Percentiles rank a stretch among this genome's conserved stretches.
Evolutionary conservation across 192 early-diverging fungal genomes (phyloP).

Genomic region (Backusella circina): DNA sequence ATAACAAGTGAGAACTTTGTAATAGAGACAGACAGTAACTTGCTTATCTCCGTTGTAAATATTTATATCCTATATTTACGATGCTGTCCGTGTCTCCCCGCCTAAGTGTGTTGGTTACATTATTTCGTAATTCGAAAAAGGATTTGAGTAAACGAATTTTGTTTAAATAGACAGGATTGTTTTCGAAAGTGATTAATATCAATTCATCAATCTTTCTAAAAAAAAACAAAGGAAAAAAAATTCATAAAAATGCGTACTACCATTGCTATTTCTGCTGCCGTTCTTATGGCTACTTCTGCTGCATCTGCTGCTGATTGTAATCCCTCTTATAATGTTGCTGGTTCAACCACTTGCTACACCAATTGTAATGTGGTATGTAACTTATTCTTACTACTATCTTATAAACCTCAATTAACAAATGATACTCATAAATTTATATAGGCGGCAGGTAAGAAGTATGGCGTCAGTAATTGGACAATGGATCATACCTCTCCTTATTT

Average conservation of each 20-base stretch:
- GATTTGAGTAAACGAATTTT: background rate
- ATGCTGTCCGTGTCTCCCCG: background rate
- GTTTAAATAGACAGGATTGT: background rate
- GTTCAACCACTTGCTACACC: constrained; percentile 22
- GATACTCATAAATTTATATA: background rate
- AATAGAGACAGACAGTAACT: background rate
- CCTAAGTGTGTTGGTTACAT: background rate
- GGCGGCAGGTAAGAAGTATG: constrained; percentile 14
- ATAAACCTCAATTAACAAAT: background rate
- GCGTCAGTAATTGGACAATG: constrained; percentile 6
- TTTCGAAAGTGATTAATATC: background rate
- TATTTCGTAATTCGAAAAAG: background rate
- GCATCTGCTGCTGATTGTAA: constrained; percentile 17
- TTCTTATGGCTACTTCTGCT: constrained; percentile 7
- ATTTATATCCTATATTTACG: background rate
- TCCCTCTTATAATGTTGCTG: constrained; percentile 23
- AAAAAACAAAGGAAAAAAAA: background rate
- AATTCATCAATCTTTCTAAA: background rate
- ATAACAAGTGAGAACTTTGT: background rate
- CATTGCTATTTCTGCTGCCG: constrained; percentile 9
- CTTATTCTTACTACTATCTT: background rate
- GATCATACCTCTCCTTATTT: constrained; percentile 25
- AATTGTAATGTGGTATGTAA: constrained; percentile 27
- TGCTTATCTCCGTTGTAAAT: background rate
- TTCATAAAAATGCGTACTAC: constrained; percentile 28